These are phyloP conservation scores for Blastocystis sp. DNA, from an alignment of 352 stramenopile genomes.

Conservation along the genomic window DNA sequence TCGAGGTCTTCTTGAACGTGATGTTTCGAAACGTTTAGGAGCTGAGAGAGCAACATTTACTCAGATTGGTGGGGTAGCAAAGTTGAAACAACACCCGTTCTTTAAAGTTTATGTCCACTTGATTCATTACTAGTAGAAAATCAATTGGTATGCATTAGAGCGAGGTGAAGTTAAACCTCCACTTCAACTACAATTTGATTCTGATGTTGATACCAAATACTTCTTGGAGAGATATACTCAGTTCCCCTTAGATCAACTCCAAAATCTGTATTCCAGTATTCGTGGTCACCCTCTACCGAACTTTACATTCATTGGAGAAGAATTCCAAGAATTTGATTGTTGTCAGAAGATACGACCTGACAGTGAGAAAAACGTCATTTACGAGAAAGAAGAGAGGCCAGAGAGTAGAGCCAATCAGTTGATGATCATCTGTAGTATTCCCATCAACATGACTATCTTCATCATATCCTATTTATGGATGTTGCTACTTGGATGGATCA, in stretches of 20 bases:
- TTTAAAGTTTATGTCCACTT: constrained; percentile 74
- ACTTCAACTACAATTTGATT: constrained; percentile 81
- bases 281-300: background rate
- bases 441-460: too few species aligned
- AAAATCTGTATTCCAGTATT: background rate
- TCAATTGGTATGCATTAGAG: constrained; percentile 89
- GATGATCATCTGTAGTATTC: too few species aligned
- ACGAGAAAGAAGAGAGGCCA: too few species aligned
- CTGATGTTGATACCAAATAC: constrained; percentile 84
- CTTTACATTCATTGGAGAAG: constrained; percentile 28
- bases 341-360: too few species aligned
- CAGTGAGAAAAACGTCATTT: too few species aligned
- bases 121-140: constrained; percentile 71
- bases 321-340: background rate
- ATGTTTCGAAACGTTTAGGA: constrained; percentile 88
- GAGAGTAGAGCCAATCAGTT: too few species aligned
- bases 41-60: constrained; percentile 93
- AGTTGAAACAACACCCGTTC: constrained; percentile 90
- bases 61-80: constrained; percentile 90
- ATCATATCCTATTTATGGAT: too few species aligned
- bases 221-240: constrained; percentile 86
- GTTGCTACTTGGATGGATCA: too few species aligned
- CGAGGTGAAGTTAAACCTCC: constrained; percentile 84
- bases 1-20: constrained; percentile 91
- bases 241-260: constrained; percentile 3